Conservation (phyloP, 805 yeast species). For the Sungouiozyma ichnusensis region DNA sequence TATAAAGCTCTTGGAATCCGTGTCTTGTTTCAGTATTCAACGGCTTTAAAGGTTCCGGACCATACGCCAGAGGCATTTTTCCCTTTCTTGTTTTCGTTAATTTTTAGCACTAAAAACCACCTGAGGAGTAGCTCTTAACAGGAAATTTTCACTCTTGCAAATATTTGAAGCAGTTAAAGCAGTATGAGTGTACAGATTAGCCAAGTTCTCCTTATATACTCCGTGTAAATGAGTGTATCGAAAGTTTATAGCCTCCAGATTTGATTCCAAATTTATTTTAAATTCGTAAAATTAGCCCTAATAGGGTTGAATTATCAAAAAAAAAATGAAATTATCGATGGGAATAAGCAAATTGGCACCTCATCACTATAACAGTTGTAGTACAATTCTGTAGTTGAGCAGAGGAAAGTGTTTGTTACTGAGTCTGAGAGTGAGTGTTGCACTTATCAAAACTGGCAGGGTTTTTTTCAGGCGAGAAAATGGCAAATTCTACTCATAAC, state of each 20-base stretch:
- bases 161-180: neutral
- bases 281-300: neutral
- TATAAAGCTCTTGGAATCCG: constrained; percentile 52
- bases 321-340: too few species aligned
- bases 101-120: neutral
- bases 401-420: too few species aligned
- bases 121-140: neutral
- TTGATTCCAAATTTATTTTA: too few species aligned
- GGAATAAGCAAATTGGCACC: too few species aligned
- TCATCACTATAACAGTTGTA: too few species aligned
- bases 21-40: constrained; percentile 52
- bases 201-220: too few species aligned
- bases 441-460: too few species aligned
- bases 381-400: too few species aligned
- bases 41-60: constrained; percentile 34
- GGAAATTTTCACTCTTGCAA: neutral
- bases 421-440: too few species aligned
- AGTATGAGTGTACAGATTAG: neutral
- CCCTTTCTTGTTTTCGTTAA: too few species aligned
- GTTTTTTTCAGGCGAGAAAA: constrained; percentile 6
- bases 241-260: too few species aligned
- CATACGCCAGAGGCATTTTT: constrained; percentile 23
- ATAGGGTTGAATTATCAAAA: neutral
- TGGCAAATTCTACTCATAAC: constrained; percentile 31
- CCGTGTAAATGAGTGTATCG: too few species aligned